These are phyloP conservation scores for Myotisia sp. DNA, from an alignment of 2,329 filamentous ascomycete genomes.

Conservation along the genomic window DNA sequence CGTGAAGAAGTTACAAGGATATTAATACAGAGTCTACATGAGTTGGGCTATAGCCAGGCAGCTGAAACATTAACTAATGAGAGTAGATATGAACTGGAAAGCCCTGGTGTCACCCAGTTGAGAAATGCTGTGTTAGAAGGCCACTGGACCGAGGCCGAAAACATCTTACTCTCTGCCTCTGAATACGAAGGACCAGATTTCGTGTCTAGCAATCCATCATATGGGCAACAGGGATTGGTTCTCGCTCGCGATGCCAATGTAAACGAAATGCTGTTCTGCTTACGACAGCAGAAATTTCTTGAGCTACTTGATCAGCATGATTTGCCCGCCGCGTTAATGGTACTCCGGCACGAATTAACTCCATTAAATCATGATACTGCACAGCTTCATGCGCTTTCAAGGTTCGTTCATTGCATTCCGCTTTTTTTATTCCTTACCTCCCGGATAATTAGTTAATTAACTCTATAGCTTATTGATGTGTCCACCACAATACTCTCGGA, in stretches of 20 bases:
- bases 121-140: conserved; percentile 65
- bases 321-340: conserved; percentile 56
- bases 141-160: conserved; percentile 73
- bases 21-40: conserved; percentile 75
- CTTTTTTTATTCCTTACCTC: neutral
- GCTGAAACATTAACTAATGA: conserved; percentile 62
- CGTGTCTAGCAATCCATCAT: conserved; percentile 1
- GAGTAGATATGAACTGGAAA: conserved; percentile 81
- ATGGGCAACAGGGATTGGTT: conserved; percentile 46
- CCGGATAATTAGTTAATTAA: conserved; percentile 5
- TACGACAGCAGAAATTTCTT: conserved; percentile 88
- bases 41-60: conserved; percentile 71
- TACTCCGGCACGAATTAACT: conserved; percentile 78
- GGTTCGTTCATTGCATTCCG: conserved; percentile 31
- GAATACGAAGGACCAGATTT: conserved; percentile 23
- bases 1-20: conserved; percentile 87
- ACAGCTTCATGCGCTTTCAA: conserved; percentile 68
- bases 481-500: conserved; percentile 59
- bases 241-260: conserved; percentile 62
- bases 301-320: conserved; percentile 72
- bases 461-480: conserved; percentile 68
- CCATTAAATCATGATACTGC: conserved; percentile 66
- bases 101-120: conserved; percentile 71
- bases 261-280: conserved; percentile 69
- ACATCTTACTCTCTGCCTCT: conserved; percentile 49